Evolutionary conservation across 2,329 filamentous ascomycete genomes (phyloP).

Genomic region (Xylaria sp.): DNA sequence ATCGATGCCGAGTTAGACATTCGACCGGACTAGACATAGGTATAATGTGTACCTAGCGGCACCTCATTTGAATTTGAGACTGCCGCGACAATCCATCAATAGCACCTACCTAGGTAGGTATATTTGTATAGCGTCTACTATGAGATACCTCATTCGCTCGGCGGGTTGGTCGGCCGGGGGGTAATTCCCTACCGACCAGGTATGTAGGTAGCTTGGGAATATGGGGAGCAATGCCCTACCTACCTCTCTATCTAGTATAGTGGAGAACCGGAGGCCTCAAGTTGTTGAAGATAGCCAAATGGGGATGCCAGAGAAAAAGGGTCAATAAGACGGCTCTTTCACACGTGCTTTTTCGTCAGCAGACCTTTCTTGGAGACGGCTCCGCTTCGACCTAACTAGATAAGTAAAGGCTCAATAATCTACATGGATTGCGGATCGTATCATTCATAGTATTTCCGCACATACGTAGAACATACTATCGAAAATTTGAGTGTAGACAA

Average conservation of each 20-base stretch:
- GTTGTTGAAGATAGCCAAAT: conserved; percentile 24
- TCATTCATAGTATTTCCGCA: conserved; percentile 2
- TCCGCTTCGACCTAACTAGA: conserved; percentile 33
- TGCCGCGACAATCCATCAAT: background rate
- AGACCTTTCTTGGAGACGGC: conserved; percentile 30
- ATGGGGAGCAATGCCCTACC: conserved; percentile 15
- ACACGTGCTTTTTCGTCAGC: conserved; percentile 31
- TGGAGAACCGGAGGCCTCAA: conserved; percentile 39
- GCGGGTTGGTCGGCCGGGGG: conserved; percentile 6
- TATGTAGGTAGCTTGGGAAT: conserved; percentile 20
- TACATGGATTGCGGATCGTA: conserved; percentile 17
- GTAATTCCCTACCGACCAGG: background rate
- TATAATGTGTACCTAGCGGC: background rate
- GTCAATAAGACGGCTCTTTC: conserved; percentile 24
- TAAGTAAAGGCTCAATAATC: conserved; percentile 21
- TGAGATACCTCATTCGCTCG: conserved; percentile 12
- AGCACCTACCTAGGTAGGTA: background rate
- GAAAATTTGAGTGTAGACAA: background rate
- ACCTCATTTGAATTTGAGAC: conserved; percentile 7
- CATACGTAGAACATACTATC: background rate
- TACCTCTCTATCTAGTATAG: conserved; percentile 7
- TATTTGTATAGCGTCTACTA: conserved; percentile 7
- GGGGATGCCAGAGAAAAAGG: conserved; percentile 15
- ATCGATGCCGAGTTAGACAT: conserved; percentile 9
- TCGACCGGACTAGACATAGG: background rate